These are phyloP conservation scores for Thalassiosira exigua DNA, from an alignment of 352 stramenopile genomes.

Conservation along the genomic window DNA sequence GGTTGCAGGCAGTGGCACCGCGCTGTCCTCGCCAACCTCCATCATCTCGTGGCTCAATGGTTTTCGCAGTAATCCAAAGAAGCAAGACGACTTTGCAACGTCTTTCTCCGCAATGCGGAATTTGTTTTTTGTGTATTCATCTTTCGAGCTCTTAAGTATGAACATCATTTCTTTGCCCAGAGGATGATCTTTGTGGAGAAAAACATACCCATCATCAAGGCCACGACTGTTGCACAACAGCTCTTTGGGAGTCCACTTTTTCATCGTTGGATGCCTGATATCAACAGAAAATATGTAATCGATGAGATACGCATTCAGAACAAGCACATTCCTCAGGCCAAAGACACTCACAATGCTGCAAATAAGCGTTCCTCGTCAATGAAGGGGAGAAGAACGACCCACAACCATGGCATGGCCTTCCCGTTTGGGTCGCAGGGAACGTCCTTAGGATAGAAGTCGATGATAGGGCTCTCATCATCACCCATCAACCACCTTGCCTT, in stretches of 20 bases:
- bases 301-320: too few relatives aligned
- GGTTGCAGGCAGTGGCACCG: conserved; percentile 57
- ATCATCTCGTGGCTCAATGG: conserved; percentile 80
- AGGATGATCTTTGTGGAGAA: conserved; percentile 69
- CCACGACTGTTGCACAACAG: conserved; percentile 76
- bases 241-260: conserved; percentile 83
- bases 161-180: conserved; percentile 50
- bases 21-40: conserved; percentile 62
- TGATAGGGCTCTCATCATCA: conserved; percentile 92
- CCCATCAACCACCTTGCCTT: conserved; percentile 95
- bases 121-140: conserved; percentile 57
- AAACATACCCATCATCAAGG: conserved; percentile 84
- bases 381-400: conserved; percentile 98
- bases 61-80: conserved; percentile 76
- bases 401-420: conserved; percentile 97
- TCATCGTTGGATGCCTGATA: conserved; percentile 81
- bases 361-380: too few relatives aligned
- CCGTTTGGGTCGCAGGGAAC: conserved; percentile 93
- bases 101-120: conserved; percentile 47
- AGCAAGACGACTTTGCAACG: conserved; percentile 45
- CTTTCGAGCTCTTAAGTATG: conserved; percentile 49
- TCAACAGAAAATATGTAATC: too few relatives aligned
- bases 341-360: too few relatives aligned
- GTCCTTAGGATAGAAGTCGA: conserved; percentile 91
- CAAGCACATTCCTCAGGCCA: too few relatives aligned